A percentile compares a stretch with the other conserved stretches of the same genome.
phyloP scores from a whole-genome alignment of 345 rosid species.

The Sisymbrium altissimum region DNA sequence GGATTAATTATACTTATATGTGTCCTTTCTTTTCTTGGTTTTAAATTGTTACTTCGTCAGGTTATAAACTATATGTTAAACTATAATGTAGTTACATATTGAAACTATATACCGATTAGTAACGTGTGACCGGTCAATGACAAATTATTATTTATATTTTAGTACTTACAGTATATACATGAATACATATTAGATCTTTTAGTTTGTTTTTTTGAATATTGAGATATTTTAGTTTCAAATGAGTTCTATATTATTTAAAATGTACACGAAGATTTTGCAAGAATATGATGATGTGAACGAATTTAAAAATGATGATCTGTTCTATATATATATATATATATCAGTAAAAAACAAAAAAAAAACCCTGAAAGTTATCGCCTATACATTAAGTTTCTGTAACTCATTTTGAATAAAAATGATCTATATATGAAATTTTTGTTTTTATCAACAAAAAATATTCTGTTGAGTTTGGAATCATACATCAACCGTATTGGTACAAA shows the following conservation, averaged over 20 bases:
- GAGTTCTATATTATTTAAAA: neutral
- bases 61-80: neutral
- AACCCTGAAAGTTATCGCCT: neutral
- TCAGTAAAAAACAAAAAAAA: neutral
- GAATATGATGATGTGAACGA: neutral
- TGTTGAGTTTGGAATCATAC: neutral
- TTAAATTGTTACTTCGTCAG: neutral
- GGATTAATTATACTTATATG: neutral
- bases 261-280: neutral
- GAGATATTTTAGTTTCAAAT: neutral
- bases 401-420: neutral
- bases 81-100: neutral
- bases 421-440: neutral
- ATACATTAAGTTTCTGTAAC: neutral
- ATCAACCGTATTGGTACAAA: neutral
- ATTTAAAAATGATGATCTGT: neutral
- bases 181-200: neutral
- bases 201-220: too few relatives aligned
- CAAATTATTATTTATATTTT: neutral
- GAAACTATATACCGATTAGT: constrained; percentile 1
- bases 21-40: constrained; percentile 1
- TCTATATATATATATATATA: neutral
- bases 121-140: constrained; percentile 15
- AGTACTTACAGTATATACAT: neutral
- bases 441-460: too few relatives aligned